Conservation (phyloP, 768 basidiomycete species). For the Lactifluus rugatus region DNA sequence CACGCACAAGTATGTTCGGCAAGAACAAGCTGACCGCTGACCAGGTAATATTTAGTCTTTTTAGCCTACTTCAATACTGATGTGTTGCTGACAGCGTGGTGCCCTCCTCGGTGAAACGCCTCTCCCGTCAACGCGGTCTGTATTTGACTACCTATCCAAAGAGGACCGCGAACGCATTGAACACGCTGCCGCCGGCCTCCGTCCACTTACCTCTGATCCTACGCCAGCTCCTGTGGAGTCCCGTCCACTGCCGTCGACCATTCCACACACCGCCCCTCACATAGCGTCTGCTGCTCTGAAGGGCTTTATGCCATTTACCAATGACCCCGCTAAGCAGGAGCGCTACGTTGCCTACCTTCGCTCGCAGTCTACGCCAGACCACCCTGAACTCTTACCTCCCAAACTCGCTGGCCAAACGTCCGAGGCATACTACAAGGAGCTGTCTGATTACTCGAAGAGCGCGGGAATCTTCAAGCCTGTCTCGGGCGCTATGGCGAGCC, state of each 20-base stretch:
- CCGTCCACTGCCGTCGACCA: constrained; percentile 26
- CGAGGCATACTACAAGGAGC: constrained; percentile 71
- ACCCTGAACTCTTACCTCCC: constrained; percentile 38
- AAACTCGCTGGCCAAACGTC: constrained; percentile 47
- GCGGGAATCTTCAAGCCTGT: constrained; percentile 89
- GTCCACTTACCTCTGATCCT: constrained; percentile 22
- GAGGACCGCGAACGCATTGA: constrained; percentile 84
- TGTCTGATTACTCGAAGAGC: constrained; percentile 78
- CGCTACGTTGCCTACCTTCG: constrained; percentile 79
- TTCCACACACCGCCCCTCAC: constrained; percentile 49
- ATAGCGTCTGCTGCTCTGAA: constrained; percentile 78
- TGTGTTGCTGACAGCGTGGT: constrained; percentile 52
- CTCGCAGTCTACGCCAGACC: constrained; percentile 48
- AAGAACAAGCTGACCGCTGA: constrained; percentile 17
- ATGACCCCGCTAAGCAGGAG: constrained; percentile 67
- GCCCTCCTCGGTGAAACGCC: constrained; percentile 73
- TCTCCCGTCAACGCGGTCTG: constrained; percentile 61
- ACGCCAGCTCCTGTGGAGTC: constrained; percentile 24
- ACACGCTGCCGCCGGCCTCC: constrained; percentile 34
- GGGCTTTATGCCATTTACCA: constrained; percentile 84
- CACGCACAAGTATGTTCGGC: constrained; percentile 47
- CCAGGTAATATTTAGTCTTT: background rate
- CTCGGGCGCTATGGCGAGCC: constrained; percentile 82
- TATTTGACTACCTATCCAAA: constrained; percentile 91
- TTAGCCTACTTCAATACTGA: background rate